Base-by-base conservation (phyloP, 257 asterid species). In the Penstemon barbatus region DNA sequence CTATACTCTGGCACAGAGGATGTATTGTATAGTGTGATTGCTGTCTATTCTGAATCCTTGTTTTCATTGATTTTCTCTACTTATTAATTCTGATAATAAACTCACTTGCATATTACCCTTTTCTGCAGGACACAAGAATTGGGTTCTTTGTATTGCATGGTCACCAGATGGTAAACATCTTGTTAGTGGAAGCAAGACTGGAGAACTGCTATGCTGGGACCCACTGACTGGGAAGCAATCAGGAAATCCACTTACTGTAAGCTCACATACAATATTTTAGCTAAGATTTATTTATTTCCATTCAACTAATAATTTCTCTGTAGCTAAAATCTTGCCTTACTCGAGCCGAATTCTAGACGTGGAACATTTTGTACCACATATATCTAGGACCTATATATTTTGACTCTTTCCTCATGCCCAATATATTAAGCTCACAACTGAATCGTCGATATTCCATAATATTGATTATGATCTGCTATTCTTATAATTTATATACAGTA, bases 61-160 rank as follows among this genome's bases (percentile, higher is more conserved):
- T 11, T 10, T 38, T 2, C 39, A 12, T 62, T 13, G 39, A 63
- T 19, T 48, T 51, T 70, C 63, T 51, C 41, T 59, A 51, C n/a
- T 57, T 3, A 59, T 57, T 61, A 42, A 61, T 13, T 11, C 6
- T 62, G 18, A 10, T 49, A 49, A 65, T 63, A 57, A 64, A 63
- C 66, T 69, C 66, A 40, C 40, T 10, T 61, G 67, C 60, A 54
- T 8, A 44, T 50, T 39, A 59, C 58, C 40, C 36, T n/a, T 64
- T 68, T 57, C 43, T 75, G 64, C 68, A 93, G 98, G 98, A 60
- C 97, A 93, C 79, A 87, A 72, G 78, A 93, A 90, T 77, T 93
- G 96, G 96, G 97, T 90, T 71, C 96, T 93, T 52, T 86, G 86
- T 75, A 89, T 93, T 75, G 92, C 98, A 56, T 93, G 97, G 98